Conservation (phyloP, 2,329 filamentous ascomycete genomes). For the Colletotrichum echinochloae region DNA sequence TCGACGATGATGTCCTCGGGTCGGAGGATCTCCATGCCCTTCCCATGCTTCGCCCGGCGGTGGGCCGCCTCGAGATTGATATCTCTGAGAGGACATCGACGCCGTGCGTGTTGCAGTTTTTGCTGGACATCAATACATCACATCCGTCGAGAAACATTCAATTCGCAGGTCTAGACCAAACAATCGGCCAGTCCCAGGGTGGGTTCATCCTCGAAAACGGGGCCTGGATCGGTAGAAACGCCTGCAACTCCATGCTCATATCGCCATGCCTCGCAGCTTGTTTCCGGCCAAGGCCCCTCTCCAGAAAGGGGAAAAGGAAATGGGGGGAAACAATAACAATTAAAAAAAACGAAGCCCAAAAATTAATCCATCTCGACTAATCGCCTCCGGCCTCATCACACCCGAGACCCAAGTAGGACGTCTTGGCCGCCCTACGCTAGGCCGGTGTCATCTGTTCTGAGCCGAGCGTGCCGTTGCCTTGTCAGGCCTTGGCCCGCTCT, state of each 20-base stretch:
- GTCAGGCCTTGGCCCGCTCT: slow-evolving; percentile 11
- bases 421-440: slow-evolving; percentile 22
- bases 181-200: background rate
- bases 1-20: slow-evolving; percentile 5
- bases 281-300: slow-evolving; percentile 21
- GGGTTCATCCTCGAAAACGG: background rate
- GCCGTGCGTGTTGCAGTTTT: background rate
- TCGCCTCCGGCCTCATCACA: background rate
- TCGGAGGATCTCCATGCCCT: slow-evolving; percentile 21
- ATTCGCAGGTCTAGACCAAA: background rate
- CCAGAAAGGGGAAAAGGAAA: background rate
- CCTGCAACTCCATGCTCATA: slow-evolving; percentile 15
- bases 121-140: background rate
- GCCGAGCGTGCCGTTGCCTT: background rate
- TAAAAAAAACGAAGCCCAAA: background rate
- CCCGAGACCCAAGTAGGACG: too few species aligned
- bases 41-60: background rate
- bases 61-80: slow-evolving; percentile 1
- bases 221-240: slow-evolving; percentile 20
- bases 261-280: slow-evolving; percentile 10
- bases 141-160: slow-evolving; percentile 5
- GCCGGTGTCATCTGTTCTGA: slow-evolving; percentile 32
- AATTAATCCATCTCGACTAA: slow-evolving; percentile 15
- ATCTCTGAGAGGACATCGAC: background rate
- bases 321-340: too few species aligned